A percentile compares a stretch with the other conserved stretches of the same genome.
phyloP scores from a whole-genome alignment of 1,139 yeast genomes.

The Protomyces inundatus region DNA sequence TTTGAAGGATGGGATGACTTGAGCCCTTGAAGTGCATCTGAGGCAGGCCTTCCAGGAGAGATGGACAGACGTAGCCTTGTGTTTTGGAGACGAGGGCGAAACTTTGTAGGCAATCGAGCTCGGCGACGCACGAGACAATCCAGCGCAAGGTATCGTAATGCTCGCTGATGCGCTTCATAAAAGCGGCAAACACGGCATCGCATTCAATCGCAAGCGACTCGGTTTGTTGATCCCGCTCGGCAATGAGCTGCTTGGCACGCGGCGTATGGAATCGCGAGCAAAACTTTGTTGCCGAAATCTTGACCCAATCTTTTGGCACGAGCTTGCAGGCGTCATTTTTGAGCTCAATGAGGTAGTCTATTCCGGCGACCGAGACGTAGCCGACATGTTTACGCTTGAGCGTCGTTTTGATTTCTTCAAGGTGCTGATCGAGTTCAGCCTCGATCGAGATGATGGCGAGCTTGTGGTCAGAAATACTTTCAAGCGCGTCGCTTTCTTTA shows the following conservation, averaged over 20 bases:
- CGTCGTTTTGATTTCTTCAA: conserved; percentile 44
- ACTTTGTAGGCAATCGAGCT: conserved; percentile 70
- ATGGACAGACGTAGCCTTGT: conserved; percentile 54
- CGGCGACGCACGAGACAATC: conserved; percentile 52
- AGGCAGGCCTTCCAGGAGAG: conserved; percentile 46
- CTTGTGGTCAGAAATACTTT: conserved; percentile 39
- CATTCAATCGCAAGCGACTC: conserved; percentile 56
- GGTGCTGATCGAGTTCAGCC: conserved; percentile 48
- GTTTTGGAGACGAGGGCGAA: conserved; percentile 57
- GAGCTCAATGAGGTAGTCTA: conserved; percentile 69
- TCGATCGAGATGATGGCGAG: conserved; percentile 38
- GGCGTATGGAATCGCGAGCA: conserved; percentile 74
- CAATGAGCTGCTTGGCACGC: conserved; percentile 48
- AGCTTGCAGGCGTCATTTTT: conserved; percentile 51
- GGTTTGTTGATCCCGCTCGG: conserved; percentile 54
- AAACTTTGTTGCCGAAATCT: conserved; percentile 49
- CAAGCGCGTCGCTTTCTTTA: conserved; percentile 41
- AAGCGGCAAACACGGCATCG: conserved; percentile 52
- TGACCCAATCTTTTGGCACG: conserved; percentile 64
- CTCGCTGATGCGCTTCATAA: conserved; percentile 47
- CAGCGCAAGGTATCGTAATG: conserved; percentile 51
- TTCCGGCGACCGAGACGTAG: conserved; percentile 55
- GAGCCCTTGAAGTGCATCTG: conserved; percentile 51
- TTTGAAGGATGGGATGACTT: conserved; percentile 70
- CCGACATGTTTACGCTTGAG: conserved; percentile 57